Evolutionary conservation across 2,329 filamentous ascomycete species (phyloP), one percentile per base, ranked within the genome.

Genomic region (Aschersonia sp.): DNA sequence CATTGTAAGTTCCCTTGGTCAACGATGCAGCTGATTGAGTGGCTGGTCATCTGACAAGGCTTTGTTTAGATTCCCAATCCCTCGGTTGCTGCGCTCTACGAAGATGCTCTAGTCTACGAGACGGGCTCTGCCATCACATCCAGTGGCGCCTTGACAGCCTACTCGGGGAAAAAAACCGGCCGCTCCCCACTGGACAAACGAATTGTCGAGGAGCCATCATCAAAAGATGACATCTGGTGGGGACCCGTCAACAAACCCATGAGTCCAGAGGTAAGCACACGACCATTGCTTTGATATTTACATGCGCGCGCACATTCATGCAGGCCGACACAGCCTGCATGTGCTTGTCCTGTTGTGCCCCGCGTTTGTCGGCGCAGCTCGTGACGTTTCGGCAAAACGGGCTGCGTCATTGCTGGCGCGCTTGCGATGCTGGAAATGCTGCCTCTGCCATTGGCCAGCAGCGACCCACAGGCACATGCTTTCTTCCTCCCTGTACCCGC

Each of bases 171-270:
- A 60, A 98, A 98, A 80, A 98, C 92, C 52, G 92, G 92, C 53
- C 88, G 92, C 55, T 98, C 92, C 52, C 92, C 92, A 30, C 82
- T 87, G 48, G 92, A 98, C 72, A 98, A 98, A 83, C 84, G 92
- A 66, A 86, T 98, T 63, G 92, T 98, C 63, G 81, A 94, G 72
- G 92, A 98, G 68, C 73, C 82, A 50, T 74, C 80, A 53, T 97
- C 92, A 54, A 83, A 95, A 67, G 83, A 92, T 49, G 81, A 98
- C 52, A 78, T 98, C 62, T 98, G 92, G 92, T 97, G 92, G 92
- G 92, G 92, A 61, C 90, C 92, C 48, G 92, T 98, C 58, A 98
- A 98, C 78, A 97, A 97, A 80, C 86, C 90, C 64, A 98, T 98
- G 92, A 83, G 80, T 57, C 79, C 88, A 59, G 89, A 97, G 68